Evolutionary conservation across 768 basidiomycete genomes (phyloP).

Genomic region (Dacryopinax spathularia): DNA sequence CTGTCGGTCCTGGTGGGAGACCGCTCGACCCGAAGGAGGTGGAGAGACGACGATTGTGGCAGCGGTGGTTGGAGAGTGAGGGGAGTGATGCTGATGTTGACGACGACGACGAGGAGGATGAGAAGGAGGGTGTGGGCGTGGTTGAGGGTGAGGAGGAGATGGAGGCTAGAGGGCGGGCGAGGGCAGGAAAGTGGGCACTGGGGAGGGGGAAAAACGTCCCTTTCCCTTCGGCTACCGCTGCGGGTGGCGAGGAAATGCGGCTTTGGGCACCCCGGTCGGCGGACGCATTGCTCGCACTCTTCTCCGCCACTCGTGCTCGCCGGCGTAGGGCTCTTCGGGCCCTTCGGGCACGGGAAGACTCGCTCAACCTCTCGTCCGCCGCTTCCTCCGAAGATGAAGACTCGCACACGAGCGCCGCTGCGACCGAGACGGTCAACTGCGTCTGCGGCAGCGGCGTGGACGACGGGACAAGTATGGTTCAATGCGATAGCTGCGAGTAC

Average conservation of each 20-base stretch:
- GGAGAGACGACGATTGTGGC: not conserved
- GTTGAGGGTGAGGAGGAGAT: not conserved
- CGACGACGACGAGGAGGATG: not conserved
- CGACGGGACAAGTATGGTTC: conserved; percentile 1
- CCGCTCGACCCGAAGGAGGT: not conserved
- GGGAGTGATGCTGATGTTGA: not conserved
- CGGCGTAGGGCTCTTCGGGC: not conserved
- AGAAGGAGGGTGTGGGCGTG: not conserved
- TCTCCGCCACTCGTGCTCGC: not conserved
- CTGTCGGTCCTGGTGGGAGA: not conserved
- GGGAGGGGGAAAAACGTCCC: not conserved
- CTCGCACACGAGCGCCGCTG: too few species aligned
- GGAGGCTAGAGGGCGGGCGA: too few species aligned
- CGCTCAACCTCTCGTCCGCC: not conserved
- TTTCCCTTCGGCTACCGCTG: not conserved
- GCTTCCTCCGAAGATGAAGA: not conserved
- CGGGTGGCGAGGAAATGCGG: not conserved
- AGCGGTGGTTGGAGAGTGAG: not conserved
- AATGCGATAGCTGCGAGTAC: not conserved
- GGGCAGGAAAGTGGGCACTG: not conserved
- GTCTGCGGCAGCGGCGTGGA: not conserved
- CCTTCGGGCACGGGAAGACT: not conserved
- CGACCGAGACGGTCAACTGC: not conserved
- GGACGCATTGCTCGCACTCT: not conserved
- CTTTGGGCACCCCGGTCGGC: not conserved